Evolutionary conservation across 2,329 filamentous ascomycete genomes (phyloP).

Genomic region (Calonectria honghensis): DNA sequence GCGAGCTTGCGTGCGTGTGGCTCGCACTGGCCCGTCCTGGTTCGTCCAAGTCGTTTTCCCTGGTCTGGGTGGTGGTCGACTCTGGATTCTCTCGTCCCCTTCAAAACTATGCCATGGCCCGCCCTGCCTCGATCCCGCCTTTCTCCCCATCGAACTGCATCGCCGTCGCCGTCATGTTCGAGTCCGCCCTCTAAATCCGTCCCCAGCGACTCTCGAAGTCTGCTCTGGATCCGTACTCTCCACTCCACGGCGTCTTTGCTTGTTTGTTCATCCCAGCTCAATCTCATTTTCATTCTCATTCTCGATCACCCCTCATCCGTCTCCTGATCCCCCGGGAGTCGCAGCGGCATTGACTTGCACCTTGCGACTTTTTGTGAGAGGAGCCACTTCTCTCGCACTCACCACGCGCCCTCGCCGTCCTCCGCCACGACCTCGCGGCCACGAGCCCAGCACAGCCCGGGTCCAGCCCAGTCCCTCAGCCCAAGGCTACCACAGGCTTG

Average conservation of each 20-base stretch:
- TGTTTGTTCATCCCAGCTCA: conserved; percentile 44
- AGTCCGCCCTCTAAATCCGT: conserved; percentile 70
- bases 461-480: conserved; percentile 45
- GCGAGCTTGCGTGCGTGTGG: conserved; percentile 41
- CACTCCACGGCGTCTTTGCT: conserved; percentile 62
- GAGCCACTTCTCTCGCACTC: conserved; percentile 37
- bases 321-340: conserved; percentile 52
- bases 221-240: conserved; percentile 66
- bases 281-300: conserved; percentile 50
- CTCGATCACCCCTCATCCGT: conserved; percentile 40
- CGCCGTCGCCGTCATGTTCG: conserved; percentile 72
- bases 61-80: conserved; percentile 38
- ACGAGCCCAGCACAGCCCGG: conserved; percentile 51
- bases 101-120: conserved; percentile 63
- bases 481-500: conserved; percentile 43
- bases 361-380: conserved; percentile 61
- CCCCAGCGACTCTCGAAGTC: conserved; percentile 74
- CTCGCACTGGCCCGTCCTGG: conserved; percentile 45
- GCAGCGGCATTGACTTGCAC: conserved; percentile 73
- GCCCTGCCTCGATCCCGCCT: conserved; percentile 54
- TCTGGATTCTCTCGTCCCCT: conserved; percentile 41
- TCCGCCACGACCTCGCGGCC: conserved; percentile 29
- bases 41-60: conserved; percentile 41
- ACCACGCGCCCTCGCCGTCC: conserved; percentile 40
- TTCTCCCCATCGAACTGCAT: conserved; percentile 70